phyloP scores from a whole-genome alignment of 371 early-diverging fungal genomes.

The Fennellomyces sp. region DNA sequence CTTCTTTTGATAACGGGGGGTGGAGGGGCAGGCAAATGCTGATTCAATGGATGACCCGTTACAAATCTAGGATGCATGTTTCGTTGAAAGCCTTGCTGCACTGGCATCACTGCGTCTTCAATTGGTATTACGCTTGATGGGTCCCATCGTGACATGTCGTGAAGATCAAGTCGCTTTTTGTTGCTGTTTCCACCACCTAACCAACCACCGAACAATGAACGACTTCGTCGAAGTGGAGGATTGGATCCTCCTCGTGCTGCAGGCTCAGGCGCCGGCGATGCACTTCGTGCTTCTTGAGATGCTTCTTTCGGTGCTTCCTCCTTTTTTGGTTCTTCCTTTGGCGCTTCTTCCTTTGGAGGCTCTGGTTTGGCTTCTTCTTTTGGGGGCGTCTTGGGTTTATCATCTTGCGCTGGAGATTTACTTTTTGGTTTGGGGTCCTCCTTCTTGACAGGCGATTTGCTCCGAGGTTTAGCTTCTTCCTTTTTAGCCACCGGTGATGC shows the following conservation, averaged over 20 bases:
- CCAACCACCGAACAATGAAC: conserved; percentile 7
- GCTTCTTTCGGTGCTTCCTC: conserved; percentile 1
- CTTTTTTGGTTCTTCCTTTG: background rate
- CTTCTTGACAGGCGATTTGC: too few relatives aligned
- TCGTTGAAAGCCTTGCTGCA: too few relatives aligned
- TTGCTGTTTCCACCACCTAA: conserved; percentile 1
- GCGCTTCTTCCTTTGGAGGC: background rate
- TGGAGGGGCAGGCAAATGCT: background rate
- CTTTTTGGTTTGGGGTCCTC: background rate
- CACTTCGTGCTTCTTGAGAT: background rate
- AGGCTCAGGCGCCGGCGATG: too few relatives aligned
- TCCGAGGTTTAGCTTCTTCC: background rate
- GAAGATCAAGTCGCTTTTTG: background rate
- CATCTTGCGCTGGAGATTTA: background rate
- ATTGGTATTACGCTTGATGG: conserved; percentile 5
- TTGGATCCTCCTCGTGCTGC: background rate
- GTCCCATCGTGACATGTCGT: conserved; percentile 7
- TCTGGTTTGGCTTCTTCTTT: conserved; percentile 7
- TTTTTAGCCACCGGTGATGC: background rate
- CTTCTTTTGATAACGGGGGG: background rate
- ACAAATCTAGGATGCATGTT: background rate
- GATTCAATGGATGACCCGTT: conserved; percentile 13
- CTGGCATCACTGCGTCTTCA: conserved; percentile 7
- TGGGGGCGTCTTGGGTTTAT: background rate
- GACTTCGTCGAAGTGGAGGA: conserved; percentile 9